Evolutionary conservation across 495 filamentous ascomycete genomes (phyloP).

Genomic region (Lepraria neglecta): DNA sequence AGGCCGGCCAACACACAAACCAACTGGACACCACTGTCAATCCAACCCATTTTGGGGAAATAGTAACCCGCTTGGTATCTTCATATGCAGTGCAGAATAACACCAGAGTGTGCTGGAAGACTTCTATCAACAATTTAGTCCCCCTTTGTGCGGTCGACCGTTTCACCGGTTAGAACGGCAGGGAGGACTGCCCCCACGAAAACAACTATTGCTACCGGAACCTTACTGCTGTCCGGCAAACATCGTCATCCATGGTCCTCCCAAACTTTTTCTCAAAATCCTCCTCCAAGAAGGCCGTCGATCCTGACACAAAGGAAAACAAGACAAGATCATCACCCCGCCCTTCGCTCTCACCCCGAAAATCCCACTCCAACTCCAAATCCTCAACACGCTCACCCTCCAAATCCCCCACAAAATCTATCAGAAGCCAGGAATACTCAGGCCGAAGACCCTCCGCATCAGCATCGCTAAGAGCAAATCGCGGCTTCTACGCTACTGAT

Average conservation of each 20-base stretch:
- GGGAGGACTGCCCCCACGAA: constrained; percentile 12
- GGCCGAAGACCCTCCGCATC: constrained; percentile 37
- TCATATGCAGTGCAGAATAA: neutral
- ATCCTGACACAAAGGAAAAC: constrained; percentile 22
- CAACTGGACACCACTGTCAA: neutral
- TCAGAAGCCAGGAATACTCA: constrained; percentile 25
- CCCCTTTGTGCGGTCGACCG: too few relatives aligned
- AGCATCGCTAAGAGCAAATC: constrained; percentile 30
- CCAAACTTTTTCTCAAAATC: constrained; percentile 38
- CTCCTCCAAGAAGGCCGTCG: constrained; percentile 26
- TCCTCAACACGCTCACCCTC: constrained; percentile 10
- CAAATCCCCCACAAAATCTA: constrained; percentile 22
- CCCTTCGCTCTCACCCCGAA: constrained; percentile 15
- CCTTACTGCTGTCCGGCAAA: neutral
- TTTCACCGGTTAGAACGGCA: neutral
- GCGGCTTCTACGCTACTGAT: constrained; percentile 39
- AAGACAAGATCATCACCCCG: constrained; percentile 17
- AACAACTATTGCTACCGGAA: constrained; percentile 6
- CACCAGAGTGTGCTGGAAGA: too few relatives aligned
- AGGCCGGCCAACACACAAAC: neutral
- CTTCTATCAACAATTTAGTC: too few relatives aligned
- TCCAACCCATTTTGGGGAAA: neutral
- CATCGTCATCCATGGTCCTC: constrained; percentile 34
- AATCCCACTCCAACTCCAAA: constrained; percentile 18
- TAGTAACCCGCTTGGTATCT: neutral